Percentiles rank a stretch among this genome's conserved stretches.
Evolutionary conservation across 1,284 basidiomycete genomes (phyloP).

Genomic region (Apiotrichum laibachii): DNA sequence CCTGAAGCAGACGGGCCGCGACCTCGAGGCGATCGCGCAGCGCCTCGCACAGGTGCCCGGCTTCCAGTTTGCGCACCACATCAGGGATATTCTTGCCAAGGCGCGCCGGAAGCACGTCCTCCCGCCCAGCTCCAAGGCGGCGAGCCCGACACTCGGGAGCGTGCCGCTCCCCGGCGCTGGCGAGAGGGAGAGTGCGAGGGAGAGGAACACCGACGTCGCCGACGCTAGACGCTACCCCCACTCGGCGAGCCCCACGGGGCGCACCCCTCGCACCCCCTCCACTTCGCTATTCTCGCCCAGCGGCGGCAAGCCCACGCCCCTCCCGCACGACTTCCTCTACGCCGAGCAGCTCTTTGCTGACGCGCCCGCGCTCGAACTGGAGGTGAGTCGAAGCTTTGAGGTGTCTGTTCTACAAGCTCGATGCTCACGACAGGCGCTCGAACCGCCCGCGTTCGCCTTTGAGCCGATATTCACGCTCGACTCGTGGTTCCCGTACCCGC

Average conservation of each 20-base stretch:
- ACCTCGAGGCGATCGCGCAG: constrained; percentile 41
- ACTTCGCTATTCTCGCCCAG: background rate
- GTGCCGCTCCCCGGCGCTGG: background rate
- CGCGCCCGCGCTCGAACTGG: background rate
- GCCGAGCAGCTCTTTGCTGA: constrained; percentile 37
- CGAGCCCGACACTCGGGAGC: constrained; percentile 6
- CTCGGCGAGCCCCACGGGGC: background rate
- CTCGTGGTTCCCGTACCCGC: constrained; percentile 43
- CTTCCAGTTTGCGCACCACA: constrained; percentile 39
- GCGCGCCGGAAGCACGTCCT: constrained; percentile 36
- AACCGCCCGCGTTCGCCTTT: background rate
- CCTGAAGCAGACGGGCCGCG: constrained; percentile 35
- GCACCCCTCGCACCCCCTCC: background rate
- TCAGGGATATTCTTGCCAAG: constrained; percentile 35
- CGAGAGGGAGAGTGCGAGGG: background rate
- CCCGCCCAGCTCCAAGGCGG: constrained; percentile 27
- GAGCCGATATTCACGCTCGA: constrained; percentile 31
- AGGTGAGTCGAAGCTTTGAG: background rate
- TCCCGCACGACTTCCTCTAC: constrained; percentile 36
- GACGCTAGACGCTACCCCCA: background rate
- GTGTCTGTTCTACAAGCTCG: background rate
- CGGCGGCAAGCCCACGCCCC: background rate
- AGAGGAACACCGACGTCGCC: background rate
- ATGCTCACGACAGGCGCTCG: background rate
- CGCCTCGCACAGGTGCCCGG: constrained; percentile 40